phyloP scores from a whole-genome alignment of 2,329 filamentous ascomycete genomes.

The Podosphaera aphanis region DNA sequence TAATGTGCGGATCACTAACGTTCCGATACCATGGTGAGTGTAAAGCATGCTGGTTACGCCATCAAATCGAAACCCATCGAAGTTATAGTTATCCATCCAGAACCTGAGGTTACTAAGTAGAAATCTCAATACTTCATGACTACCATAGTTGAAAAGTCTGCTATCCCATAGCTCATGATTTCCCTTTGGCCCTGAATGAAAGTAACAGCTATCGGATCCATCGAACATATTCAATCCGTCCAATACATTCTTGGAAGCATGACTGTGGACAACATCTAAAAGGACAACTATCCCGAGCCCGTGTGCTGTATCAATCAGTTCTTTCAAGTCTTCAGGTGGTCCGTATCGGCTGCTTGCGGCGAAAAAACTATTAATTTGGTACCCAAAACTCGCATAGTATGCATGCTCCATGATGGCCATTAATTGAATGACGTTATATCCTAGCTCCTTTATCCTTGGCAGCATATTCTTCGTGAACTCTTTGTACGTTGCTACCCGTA shows the following conservation, averaged over 20 bases:
- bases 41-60: slow-evolving; percentile 98
- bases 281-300: slow-evolving; percentile 74
- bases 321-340: slow-evolving; percentile 79
- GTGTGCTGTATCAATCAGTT: slow-evolving; percentile 87
- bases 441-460: slow-evolving; percentile 67
- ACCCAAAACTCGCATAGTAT: slow-evolving; percentile 97
- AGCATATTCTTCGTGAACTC: slow-evolving; percentile 88
- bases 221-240: slow-evolving; percentile 94
- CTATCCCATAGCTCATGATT: slow-evolving; percentile 90
- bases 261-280: slow-evolving; percentile 89
- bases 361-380: slow-evolving; percentile 98
- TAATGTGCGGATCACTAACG: slow-evolving; percentile 30
- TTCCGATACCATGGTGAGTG: slow-evolving; percentile 84
- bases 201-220: slow-evolving; percentile 84
- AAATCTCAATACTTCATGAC: slow-evolving; percentile 87
- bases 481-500: slow-evolving; percentile 79
- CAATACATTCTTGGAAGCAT: slow-evolving; percentile 90
- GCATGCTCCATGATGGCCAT: slow-evolving; percentile 99
- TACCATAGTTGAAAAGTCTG: slow-evolving; percentile 88
- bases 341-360: slow-evolving; percentile 91
- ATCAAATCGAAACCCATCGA: slow-evolving; percentile 94
- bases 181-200: slow-evolving; percentile 68
- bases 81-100: slow-evolving; percentile 97
- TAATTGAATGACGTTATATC: slow-evolving; percentile 92
- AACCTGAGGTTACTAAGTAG: slow-evolving; percentile 84